Percentiles rank a stretch among this genome's conserved stretches.
Conservation (phyloP, 169 alveolate species). For the Blepharisma undulans region DNA sequence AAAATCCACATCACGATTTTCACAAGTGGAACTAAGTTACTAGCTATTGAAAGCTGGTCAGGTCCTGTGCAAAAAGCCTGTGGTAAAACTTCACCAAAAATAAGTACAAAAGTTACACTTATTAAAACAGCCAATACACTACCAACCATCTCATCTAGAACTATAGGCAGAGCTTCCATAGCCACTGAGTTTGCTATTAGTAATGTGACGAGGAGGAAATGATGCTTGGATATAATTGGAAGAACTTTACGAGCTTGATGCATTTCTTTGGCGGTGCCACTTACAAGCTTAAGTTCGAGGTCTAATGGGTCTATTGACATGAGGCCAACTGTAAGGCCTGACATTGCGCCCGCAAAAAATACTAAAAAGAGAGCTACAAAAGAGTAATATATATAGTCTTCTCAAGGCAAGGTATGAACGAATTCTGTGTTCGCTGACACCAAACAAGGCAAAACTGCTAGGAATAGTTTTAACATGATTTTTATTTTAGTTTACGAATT, state of each 20-base stretch:
- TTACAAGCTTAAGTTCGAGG: conserved; percentile 80
- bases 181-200: conserved; percentile 91
- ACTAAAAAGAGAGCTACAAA: neutral
- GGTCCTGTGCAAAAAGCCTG: conserved; percentile 94
- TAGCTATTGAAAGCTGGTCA: conserved; percentile 87
- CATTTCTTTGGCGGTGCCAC: conserved; percentile 84
- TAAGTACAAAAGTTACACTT: conserved; percentile 86
- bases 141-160: conserved; percentile 88
- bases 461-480: neutral
- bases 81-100: conserved; percentile 95
- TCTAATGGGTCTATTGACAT: conserved; percentile 89
- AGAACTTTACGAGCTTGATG: conserved; percentile 65
- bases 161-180: conserved; percentile 93
- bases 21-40: conserved; percentile 80
- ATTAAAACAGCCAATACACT: conserved; percentile 82
- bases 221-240: conserved; percentile 82
- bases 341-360: conserved; percentile 86
- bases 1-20: conserved; percentile 67
- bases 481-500: neutral
- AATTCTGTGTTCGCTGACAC: neutral
- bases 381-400: conserved; percentile 4
- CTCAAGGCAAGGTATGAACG: neutral
- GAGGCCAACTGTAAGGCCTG: conserved; percentile 93
- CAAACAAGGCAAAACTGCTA: neutral
- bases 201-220: conserved; percentile 87